phyloP scores from a whole-genome alignment of 805 yeast genomes.

The Cyberlindnera bimundalis region DNA sequence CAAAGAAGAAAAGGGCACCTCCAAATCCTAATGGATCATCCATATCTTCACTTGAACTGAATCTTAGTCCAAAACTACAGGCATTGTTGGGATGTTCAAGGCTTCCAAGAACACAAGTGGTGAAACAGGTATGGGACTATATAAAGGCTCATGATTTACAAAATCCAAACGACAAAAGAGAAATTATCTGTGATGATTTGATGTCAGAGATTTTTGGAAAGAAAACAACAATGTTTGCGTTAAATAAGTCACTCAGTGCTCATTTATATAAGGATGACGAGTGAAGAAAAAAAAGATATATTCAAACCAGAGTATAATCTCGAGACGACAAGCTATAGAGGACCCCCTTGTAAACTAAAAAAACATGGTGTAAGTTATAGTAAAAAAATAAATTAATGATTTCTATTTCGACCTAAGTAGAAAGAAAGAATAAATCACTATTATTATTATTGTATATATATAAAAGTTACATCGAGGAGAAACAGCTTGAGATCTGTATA shows the following conservation, averaged over 20 bases:
- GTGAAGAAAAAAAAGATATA: slow-evolving; percentile 1
- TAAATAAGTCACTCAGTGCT: slow-evolving; percentile 50
- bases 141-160: slow-evolving; percentile 62
- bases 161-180: slow-evolving; percentile 62
- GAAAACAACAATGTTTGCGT: slow-evolving; percentile 52
- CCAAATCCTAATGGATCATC: slow-evolving; percentile 24
- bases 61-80: slow-evolving; percentile 49
- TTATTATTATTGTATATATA: too few species aligned
- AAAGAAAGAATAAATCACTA: too few species aligned
- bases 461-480: too few species aligned
- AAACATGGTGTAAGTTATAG: too few species aligned
- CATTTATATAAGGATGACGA: slow-evolving; percentile 43
- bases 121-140: slow-evolving; percentile 66
- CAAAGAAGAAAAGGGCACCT: slow-evolving; percentile 13
- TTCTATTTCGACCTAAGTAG: too few species aligned
- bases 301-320: too few species aligned
- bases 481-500: too few species aligned
- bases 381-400: too few species aligned
- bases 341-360: too few species aligned
- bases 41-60: slow-evolving; percentile 38
- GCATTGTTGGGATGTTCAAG: slow-evolving; percentile 43
- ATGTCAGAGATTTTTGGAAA: slow-evolving; percentile 59
- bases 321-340: too few species aligned
- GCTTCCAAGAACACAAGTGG: slow-evolving; percentile 66
- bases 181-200: slow-evolving; percentile 59